These are phyloP conservation scores for Middelhovenomyces tepae DNA, from an alignment of 805 yeast genomes.

Conservation along the genomic window DNA sequence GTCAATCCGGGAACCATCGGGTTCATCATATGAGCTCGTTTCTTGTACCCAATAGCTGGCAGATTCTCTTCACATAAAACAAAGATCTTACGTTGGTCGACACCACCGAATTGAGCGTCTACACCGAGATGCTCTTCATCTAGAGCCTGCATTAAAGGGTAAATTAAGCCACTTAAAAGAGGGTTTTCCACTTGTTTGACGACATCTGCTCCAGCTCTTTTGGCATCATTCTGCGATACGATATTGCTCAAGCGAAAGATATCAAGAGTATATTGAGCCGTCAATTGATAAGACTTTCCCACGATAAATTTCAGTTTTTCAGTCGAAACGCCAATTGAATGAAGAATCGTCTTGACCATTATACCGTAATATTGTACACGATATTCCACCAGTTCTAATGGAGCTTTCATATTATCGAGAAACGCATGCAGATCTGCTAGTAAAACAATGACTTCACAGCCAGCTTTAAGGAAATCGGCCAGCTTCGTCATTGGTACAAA, in stretches of 20 bases:
- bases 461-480: conserved; percentile 92
- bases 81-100: conserved; percentile 96
- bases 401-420: conserved; percentile 97
- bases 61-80: conserved; percentile 94
- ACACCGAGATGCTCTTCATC: conserved; percentile 85
- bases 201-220: conserved; percentile 99
- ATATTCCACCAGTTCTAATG: conserved; percentile 79
- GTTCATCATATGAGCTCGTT: conserved; percentile 97
- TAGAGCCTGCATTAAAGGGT: conserved; percentile 97
- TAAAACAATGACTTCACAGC: conserved; percentile 85
- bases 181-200: conserved; percentile 97
- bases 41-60: conserved; percentile 80
- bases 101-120: conserved; percentile 98
- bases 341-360: conserved; percentile 76
- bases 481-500: conserved; percentile 96
- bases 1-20: conserved; percentile 97
- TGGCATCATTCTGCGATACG: conserved; percentile 92
- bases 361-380: conserved; percentile 86
- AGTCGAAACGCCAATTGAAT: conserved; percentile 82
- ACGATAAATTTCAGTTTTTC: conserved; percentile 75
- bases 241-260: conserved; percentile 74
- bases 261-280: conserved; percentile 76
- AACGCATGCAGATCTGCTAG: conserved; percentile 95
- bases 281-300: conserved; percentile 85
- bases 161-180: conserved; percentile 81